Conservation (phyloP, 129 eudicot species). For the Tanacetum coccineum region DNA sequence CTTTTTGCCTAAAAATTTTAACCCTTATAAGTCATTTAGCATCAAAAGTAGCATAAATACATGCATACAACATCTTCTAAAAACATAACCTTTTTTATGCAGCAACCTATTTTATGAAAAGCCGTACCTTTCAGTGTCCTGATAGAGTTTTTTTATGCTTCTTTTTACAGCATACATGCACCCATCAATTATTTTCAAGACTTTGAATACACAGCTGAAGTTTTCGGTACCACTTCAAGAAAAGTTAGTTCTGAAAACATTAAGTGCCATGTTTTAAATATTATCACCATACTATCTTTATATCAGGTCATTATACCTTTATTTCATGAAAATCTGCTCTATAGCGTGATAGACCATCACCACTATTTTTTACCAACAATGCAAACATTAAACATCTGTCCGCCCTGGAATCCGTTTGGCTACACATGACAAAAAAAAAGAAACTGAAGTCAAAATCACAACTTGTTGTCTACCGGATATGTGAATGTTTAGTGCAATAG, state of each 20-base stretch:
- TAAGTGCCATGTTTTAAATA: background rate
- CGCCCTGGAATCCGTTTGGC: too few relatives aligned
- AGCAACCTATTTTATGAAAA: constrained; percentile 13
- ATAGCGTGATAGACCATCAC: constrained; percentile 83
- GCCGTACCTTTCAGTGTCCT: constrained; percentile 66
- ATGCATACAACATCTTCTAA: background rate
- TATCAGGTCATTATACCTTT: constrained; percentile 45
- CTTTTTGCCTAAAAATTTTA: constrained; percentile 60
- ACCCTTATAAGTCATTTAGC: constrained; percentile 5
- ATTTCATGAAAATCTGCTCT: constrained; percentile 83
- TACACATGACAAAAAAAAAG: too few relatives aligned
- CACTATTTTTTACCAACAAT: too few relatives aligned
- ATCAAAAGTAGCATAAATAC: background rate
- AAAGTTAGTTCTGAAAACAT: background rate
- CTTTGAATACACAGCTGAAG: constrained; percentile 82
- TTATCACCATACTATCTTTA: background rate
- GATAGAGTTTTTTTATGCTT: constrained; percentile 54
- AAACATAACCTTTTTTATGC: too few relatives aligned
- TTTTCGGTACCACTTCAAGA: constrained; percentile 80
- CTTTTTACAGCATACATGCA: constrained; percentile 90
- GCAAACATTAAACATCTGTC: too few relatives aligned
- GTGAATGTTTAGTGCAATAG: too few relatives aligned
- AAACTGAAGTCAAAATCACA: too few relatives aligned
- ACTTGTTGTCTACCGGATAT: too few relatives aligned
- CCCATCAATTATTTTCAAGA: constrained; percentile 83